Base-by-base conservation (phyloP, 2,329 filamentous ascomycete genomes). In the Sporothrix luriei region DNA sequence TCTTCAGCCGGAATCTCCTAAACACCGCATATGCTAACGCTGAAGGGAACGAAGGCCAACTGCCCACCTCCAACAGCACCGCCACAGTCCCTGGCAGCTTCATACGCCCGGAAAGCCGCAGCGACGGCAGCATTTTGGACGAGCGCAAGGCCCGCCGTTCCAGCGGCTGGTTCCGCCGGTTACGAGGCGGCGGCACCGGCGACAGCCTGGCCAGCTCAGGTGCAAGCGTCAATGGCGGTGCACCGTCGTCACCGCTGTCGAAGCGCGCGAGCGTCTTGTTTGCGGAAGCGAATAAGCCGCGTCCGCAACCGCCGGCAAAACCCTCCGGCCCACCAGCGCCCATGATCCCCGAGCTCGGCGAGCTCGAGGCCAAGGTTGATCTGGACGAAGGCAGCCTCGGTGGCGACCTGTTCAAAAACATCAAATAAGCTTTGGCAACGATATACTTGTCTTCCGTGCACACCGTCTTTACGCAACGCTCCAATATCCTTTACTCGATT, bases 91-190 rank as follows among this genome's bases (percentile, higher is more conserved):
- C 70, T 55, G 57, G 79, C 73, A 78, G 76, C 74, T 75, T 73
- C 70, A 54, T 66, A 33, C 80, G 85, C 54, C 86, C 85, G 4
- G 79, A 79, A 67, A 88, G 85, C 77, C 84, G 83, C 72, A 82
- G 83, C 72, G 80, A 81, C 69, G 79, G 77, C 72, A 84, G 83
- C 74, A 76, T 84, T 68, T 72, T 81, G 73, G 84, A 85, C 74
- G 84, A 85, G 43, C 84, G 82, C 74, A 87, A 85, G 76, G 78
- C 82, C 71, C 87, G 82, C 76, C 84, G 86, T 71, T 80, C 80
- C 74, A 88, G 86, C 74, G 84, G 85, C 51, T 88, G 85, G 85
- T 88, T 88, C 74, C 82, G 83, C 73, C 82, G 85, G 70, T 80
- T 88, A 74, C 81, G 84, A 70, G 78, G 79, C 46, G 76, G 75